Percentiles rank a stretch among this genome's conserved stretches.
These are phyloP conservation scores for Cyberlindnera suaveolens DNA, from an alignment of 805 yeast species.

Conservation along the genomic window DNA sequence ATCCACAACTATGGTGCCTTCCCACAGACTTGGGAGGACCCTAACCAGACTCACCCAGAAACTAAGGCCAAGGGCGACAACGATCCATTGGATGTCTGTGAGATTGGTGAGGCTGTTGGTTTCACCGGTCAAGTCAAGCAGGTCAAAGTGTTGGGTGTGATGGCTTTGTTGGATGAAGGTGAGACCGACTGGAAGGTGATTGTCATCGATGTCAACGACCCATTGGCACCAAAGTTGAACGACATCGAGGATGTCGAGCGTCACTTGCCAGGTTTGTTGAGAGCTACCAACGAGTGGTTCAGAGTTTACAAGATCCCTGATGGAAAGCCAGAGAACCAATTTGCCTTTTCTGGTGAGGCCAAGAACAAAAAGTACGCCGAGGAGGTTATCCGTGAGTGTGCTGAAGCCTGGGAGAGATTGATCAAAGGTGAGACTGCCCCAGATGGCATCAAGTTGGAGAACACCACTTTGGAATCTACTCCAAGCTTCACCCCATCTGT, in stretches of 20 bases:
- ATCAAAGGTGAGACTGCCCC: constrained; percentile 57
- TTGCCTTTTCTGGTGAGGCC: constrained; percentile 95
- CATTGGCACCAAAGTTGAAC: constrained; percentile 77
- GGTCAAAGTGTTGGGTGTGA: constrained; percentile 88
- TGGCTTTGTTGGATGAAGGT: constrained; percentile 92
- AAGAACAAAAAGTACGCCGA: constrained; percentile 82
- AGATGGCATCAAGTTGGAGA: constrained; percentile 68
- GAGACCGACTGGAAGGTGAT: constrained; percentile 91
- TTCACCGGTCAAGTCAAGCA: constrained; percentile 71
- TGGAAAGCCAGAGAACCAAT: constrained; percentile 94
- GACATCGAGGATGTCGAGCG: constrained; percentile 89
- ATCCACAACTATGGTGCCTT: constrained; percentile 98
- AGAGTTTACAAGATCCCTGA: constrained; percentile 96
- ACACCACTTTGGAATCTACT: constrained; percentile 61
- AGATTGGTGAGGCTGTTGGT: constrained; percentile 64
- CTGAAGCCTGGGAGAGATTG: constrained; percentile 77
- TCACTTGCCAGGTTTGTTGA: constrained; percentile 86
- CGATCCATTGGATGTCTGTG: constrained; percentile 83
- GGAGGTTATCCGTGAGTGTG: constrained; percentile 75
- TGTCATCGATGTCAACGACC: constrained; percentile 77
- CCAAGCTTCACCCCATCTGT: constrained; percentile 45
- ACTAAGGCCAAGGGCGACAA: constrained; percentile 72
- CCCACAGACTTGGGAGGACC: constrained; percentile 61
- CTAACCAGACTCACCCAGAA: constrained; percentile 56
- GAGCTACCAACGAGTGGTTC: constrained; percentile 97